Evolutionary conservation across 2,329 filamentous ascomycete genomes (phyloP).

Genomic region (Pseudopyricularia javanii): DNA sequence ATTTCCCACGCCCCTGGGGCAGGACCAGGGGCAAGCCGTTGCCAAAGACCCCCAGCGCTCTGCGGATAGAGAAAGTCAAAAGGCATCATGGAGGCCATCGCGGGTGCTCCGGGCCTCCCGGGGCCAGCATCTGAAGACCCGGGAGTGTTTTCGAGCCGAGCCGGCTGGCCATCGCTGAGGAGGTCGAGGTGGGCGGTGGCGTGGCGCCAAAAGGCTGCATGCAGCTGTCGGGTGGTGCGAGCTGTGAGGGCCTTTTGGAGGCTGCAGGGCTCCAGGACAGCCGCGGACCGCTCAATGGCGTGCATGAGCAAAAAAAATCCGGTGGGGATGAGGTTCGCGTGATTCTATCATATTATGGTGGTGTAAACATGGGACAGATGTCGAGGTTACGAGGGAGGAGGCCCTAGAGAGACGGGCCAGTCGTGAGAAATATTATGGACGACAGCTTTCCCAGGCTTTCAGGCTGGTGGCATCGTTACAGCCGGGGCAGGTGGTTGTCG

Average conservation of each 20-base stretch:
- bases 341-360: constrained; percentile 1
- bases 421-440: background rate
- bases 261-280: constrained; percentile 41
- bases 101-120: constrained; percentile 10
- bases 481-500: background rate
- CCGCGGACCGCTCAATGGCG: constrained; percentile 48
- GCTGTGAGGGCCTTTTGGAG: constrained; percentile 37
- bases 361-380: background rate
- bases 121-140: constrained; percentile 1
- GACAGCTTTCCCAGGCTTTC: background rate
- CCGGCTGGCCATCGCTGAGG: constrained; percentile 25
- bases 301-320: constrained; percentile 12
- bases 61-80: constrained; percentile 45
- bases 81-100: constrained; percentile 34
- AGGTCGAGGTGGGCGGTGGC: constrained; percentile 37
- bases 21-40: constrained; percentile 15
- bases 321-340: background rate
- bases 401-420: background rate
- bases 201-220: constrained; percentile 41
- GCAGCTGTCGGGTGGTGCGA: constrained; percentile 29
- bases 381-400: background rate
- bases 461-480: background rate
- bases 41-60: constrained; percentile 28
- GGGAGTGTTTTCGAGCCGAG: constrained; percentile 9
- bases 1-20: constrained; percentile 5